Percentiles rank a stretch among this genome's conserved stretches.
phyloP scores from a whole-genome alignment of 2,329 filamentous ascomycete species.

The Aspergillus sp. region DNA sequence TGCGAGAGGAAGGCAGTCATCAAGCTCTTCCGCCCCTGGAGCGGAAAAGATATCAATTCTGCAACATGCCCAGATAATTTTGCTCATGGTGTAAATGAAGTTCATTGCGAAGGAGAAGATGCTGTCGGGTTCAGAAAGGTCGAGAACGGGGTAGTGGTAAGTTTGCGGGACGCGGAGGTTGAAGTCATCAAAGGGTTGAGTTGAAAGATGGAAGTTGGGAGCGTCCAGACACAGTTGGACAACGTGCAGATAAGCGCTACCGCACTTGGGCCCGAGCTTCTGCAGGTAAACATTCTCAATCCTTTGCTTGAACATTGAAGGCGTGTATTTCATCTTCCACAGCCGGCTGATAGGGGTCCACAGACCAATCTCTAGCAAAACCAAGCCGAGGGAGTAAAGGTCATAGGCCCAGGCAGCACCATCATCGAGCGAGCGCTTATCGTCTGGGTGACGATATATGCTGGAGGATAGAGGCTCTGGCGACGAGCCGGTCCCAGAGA shows the following conservation, averaged over 20 bases:
- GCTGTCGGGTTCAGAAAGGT: constrained; percentile 39
- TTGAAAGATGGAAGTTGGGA: constrained; percentile 50
- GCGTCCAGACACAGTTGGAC: constrained; percentile 62
- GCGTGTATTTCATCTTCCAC: constrained; percentile 65
- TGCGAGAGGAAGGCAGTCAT: constrained; percentile 42
- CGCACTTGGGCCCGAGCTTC: constrained; percentile 62
- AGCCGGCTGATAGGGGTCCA: constrained; percentile 62
- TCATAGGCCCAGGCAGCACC: constrained; percentile 49
- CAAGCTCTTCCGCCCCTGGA: constrained; percentile 39
- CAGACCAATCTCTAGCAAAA: constrained; percentile 62
- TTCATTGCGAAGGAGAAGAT: constrained; percentile 46
- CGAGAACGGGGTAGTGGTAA: constrained; percentile 43
- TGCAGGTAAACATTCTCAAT: constrained; percentile 64
- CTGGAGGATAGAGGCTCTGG: constrained; percentile 49
- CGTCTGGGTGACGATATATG: constrained; percentile 62
- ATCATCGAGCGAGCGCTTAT: constrained; percentile 39
- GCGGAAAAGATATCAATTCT: constrained; percentile 42
- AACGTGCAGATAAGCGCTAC: constrained; percentile 61
- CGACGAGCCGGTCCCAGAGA: constrained; percentile 51
- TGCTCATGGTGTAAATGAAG: constrained; percentile 43
- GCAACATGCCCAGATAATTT: constrained; percentile 43
- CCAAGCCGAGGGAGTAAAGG: constrained; percentile 61
- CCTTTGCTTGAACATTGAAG: constrained; percentile 61
- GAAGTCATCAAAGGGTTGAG: constrained; percentile 42
- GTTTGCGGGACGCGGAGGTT: constrained; percentile 40